Conservation (phyloP, 2,329 filamentous ascomycete genomes). For the Beauveria brongniartii region DNA sequence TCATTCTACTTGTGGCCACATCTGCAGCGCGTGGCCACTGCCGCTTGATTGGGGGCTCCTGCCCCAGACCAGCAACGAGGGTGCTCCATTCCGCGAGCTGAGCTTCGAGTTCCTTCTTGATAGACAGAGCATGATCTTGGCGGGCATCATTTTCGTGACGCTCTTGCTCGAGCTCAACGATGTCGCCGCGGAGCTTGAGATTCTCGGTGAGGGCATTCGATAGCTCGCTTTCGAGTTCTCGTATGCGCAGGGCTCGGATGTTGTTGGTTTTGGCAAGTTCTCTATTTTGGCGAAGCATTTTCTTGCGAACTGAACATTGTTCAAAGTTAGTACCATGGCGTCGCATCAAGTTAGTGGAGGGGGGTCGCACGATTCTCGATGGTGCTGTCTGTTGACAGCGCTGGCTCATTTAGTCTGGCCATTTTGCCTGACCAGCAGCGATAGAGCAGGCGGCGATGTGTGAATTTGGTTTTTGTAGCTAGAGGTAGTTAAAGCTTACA, state of each 20-base stretch:
- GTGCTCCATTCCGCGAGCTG: conserved; percentile 64
- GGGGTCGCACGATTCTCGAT: conserved; percentile 59
- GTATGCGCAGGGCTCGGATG: conserved; percentile 67
- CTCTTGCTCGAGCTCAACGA: conserved; percentile 61
- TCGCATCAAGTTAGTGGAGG: background rate
- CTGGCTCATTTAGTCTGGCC: conserved; percentile 74
- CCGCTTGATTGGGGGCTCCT: conserved; percentile 47
- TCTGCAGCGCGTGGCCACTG: conserved; percentile 33
- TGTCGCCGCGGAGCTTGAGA: conserved; percentile 60
- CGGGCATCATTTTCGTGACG: conserved; percentile 53
- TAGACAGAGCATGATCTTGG: conserved; percentile 56
- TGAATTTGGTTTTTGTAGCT: too few species aligned
- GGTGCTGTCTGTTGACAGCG: conserved; percentile 53
- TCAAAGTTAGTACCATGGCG: background rate
- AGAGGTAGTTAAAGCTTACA: background rate
- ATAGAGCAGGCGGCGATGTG: background rate
- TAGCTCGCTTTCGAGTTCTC: conserved; percentile 67
- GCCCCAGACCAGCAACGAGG: conserved; percentile 57
- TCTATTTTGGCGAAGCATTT: conserved; percentile 75
- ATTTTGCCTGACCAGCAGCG: conserved; percentile 39
- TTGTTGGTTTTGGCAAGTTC: conserved; percentile 77
- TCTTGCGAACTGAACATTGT: conserved; percentile 58
- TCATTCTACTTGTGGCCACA: conserved; percentile 32
- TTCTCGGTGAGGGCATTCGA: conserved; percentile 73
- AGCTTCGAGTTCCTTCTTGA: conserved; percentile 62